phyloP scores from a whole-genome alignment of 2,329 filamentous ascomycete species.

The Alternaria consortialis region DNA sequence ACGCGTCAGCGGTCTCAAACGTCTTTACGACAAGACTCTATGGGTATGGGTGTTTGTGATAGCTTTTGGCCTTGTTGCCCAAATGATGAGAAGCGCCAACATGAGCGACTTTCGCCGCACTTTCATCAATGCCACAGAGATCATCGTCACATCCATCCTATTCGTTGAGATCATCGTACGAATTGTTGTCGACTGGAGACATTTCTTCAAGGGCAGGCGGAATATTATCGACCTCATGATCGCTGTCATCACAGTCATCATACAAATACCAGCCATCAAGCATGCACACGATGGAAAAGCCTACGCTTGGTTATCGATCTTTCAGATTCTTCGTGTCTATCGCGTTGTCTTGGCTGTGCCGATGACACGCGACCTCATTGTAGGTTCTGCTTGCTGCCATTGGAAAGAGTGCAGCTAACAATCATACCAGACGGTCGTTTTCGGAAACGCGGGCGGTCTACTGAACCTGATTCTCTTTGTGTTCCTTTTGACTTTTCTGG shows the following conservation, averaged over 20 bases:
- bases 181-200: conserved; percentile 79
- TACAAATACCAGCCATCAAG: conserved; percentile 83
- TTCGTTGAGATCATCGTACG: conserved; percentile 84
- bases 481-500: conserved; percentile 92
- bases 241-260: conserved; percentile 82
- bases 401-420: conserved; percentile 26
- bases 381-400: conserved; percentile 44
- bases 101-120: conserved; percentile 70
- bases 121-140: conserved; percentile 77
- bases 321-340: conserved; percentile 92
- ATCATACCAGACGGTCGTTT: conserved; percentile 68
- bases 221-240: conserved; percentile 85
- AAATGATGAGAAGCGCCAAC: conserved; percentile 76
- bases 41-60: conserved; percentile 85
- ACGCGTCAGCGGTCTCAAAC: conserved; percentile 67
- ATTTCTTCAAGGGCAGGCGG: conserved; percentile 75
- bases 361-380: conserved; percentile 85
- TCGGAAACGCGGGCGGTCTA: conserved; percentile 91
- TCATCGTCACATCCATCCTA: conserved; percentile 78
- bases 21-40: conserved; percentile 75
- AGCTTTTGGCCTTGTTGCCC: conserved; percentile 78
- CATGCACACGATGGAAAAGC: conserved; percentile 66
- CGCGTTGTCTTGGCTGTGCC: conserved; percentile 89
- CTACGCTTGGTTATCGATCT: conserved; percentile 90
- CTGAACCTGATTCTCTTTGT: conserved; percentile 95